Conservation (phyloP, 2,329 filamentous ascomycete genomes). For the Aspergillus tubingensis region DNA sequence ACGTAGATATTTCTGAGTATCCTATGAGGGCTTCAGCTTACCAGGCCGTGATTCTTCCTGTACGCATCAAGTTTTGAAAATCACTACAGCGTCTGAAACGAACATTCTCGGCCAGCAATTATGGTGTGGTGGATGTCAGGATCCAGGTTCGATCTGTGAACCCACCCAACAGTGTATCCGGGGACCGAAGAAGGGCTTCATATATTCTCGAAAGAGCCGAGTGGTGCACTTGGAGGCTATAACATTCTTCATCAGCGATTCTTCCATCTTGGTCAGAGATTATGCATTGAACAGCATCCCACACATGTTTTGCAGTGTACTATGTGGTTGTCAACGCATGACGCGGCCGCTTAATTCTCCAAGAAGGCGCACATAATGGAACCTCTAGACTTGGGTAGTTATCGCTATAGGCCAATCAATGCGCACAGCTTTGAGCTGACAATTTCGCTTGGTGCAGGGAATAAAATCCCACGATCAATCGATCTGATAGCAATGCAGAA, state of each 20-base stretch:
- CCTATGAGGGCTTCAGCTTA: no score
- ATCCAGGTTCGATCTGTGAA: constrained; percentile 15
- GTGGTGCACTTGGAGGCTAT: constrained; percentile 9
- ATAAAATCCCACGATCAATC: constrained; percentile 34
- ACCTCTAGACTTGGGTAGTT: constrained; percentile 19
- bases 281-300: neutral
- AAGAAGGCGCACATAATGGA: constrained; percentile 18
- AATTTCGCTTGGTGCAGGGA: constrained; percentile 38
- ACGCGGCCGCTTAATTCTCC: neutral
- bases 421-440: constrained; percentile 33
- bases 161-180: constrained; percentile 16
- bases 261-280: constrained; percentile 21
- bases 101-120: no score
- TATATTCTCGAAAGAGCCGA: constrained; percentile 18
- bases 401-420: constrained; percentile 21
- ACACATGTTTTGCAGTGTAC: constrained; percentile 22
- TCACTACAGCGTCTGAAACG: no score
- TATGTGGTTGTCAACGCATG: constrained; percentile 17
- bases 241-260: constrained; percentile 22
- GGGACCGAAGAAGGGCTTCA: constrained; percentile 26
- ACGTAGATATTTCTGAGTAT: no score
- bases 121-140: constrained; percentile 11
- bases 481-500: neutral
- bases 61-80: no score
- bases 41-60: no score